phyloP scores from a whole-genome alignment of 768 basidiomycete genomes.

The Harrya chromipes region DNA sequence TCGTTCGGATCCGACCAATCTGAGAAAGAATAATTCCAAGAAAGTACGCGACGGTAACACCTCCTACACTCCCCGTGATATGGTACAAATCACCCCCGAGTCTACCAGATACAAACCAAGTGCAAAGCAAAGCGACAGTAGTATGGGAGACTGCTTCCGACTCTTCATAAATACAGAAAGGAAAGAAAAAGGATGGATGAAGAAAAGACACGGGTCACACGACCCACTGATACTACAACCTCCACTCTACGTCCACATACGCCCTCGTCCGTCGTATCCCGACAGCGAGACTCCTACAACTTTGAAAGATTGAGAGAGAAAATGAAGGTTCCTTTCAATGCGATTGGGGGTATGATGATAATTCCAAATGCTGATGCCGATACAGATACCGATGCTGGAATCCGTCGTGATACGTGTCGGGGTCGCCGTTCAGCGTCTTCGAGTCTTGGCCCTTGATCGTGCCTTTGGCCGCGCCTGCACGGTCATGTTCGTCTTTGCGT shows the following conservation, averaged over 20 bases:
- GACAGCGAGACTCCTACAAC: conserved; percentile 16
- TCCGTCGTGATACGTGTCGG: conserved; percentile 8
- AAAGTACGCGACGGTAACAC: conserved; percentile 16
- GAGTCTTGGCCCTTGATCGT: conserved; percentile 27
- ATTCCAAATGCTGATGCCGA: conserved; percentile 13
- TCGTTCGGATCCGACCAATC: not conserved
- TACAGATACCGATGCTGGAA: conserved; percentile 16
- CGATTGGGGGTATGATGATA: conserved; percentile 21
- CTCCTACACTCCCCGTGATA: conserved; percentile 15
- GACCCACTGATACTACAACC: conserved; percentile 17
- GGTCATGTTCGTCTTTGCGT: conserved; percentile 16
- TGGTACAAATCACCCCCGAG: conserved; percentile 21
- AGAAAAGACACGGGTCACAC: conserved; percentile 4
- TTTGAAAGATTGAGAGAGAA: conserved; percentile 20
- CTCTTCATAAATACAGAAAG: conserved; percentile 17
- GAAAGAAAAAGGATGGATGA: conserved; percentile 2
- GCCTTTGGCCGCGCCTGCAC: conserved; percentile 31
- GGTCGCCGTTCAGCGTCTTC: conserved; percentile 27
- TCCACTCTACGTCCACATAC: conserved; percentile 15
- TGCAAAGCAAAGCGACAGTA: conserved; percentile 22
- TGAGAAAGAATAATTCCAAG: conserved; percentile 13
- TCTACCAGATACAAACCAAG: conserved; percentile 20
- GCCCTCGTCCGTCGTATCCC: conserved; percentile 3
- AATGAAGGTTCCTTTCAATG: conserved; percentile 18
- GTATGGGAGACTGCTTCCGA: conserved; percentile 8